Evolutionary conservation across 352 stramenopile species (phyloP).

Genomic region (Phytophthora ohioensis): DNA sequence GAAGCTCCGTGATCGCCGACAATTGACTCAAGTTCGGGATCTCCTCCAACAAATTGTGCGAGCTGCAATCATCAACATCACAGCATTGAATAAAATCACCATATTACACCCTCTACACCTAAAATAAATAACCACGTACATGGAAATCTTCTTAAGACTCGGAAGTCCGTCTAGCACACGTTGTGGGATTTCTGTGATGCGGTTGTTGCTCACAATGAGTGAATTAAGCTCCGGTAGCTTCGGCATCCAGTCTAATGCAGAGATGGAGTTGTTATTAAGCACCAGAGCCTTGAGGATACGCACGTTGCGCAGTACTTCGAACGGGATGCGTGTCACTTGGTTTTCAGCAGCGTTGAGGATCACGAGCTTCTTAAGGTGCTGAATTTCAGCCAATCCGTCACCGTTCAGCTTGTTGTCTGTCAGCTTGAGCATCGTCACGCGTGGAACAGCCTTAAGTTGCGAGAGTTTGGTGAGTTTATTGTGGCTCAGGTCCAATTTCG

Average conservation of each 20-base stretch:
- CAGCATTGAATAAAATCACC: constrained; percentile 6
- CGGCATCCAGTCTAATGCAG: constrained; percentile 84
- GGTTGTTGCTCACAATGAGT: constrained; percentile 88
- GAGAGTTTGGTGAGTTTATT: constrained; percentile 89
- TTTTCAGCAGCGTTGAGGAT: constrained; percentile 84
- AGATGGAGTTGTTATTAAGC: constrained; percentile 88
- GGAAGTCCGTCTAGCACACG: constrained; percentile 73
- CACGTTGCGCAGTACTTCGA: constrained; percentile 75
- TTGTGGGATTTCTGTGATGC: constrained; percentile 70
- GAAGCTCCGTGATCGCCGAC: constrained; percentile 76
- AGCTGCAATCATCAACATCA: constrained; percentile 43
- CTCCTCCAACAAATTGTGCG: constrained; percentile 80
- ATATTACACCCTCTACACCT: not conserved
- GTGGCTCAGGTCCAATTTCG: constrained; percentile 85
- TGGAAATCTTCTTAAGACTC: constrained; percentile 85
- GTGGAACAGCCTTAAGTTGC: constrained; percentile 65
- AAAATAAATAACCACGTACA: constrained; percentile 48
- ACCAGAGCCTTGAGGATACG: constrained; percentile 81
- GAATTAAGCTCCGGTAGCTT: constrained; percentile 84
- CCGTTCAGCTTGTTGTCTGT: constrained; percentile 82
- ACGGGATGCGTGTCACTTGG: constrained; percentile 73
- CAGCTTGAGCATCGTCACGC: constrained; percentile 83
- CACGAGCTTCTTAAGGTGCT: constrained; percentile 83
- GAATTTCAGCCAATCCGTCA: constrained; percentile 72
- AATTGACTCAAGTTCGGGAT: constrained; percentile 76